These are phyloP conservation scores for Vanrija sp. DNA, from an alignment of 1,284 basidiomycete genomes.

Conservation along the genomic window DNA sequence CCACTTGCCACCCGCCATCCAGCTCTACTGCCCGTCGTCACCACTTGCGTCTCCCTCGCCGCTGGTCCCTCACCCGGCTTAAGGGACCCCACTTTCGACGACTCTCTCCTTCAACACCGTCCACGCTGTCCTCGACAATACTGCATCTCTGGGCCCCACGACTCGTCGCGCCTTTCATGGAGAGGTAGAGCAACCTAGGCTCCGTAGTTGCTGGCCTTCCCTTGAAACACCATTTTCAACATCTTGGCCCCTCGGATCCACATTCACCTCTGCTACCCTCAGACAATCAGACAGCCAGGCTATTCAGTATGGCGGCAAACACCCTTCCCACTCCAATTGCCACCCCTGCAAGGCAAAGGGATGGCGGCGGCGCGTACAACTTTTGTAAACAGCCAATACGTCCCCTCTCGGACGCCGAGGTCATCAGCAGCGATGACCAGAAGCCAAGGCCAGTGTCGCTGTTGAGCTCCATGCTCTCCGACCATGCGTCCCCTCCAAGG, in stretches of 20 bases:
- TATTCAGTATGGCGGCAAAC: background rate
- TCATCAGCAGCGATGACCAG: constrained; percentile 8
- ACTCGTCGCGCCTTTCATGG: no score
- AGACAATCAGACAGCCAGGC: background rate
- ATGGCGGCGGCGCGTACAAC: background rate
- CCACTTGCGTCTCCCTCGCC: background rate
- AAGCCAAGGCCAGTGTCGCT: constrained; percentile 24
- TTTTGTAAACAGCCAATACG: constrained; percentile 16
- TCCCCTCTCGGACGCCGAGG: constrained; percentile 10
- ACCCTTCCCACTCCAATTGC: background rate
- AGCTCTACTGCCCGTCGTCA: background rate
- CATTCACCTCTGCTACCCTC: background rate
- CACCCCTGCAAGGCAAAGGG: background rate
- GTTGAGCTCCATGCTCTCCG: constrained; percentile 27
- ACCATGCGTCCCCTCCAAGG: background rate
- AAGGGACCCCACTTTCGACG: no score
- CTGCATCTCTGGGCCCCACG: background rate
- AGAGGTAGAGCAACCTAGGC: no score
- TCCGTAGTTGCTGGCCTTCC: background rate
- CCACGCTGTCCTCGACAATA: no score
- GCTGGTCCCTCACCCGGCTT: no score
- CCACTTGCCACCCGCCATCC: no score
- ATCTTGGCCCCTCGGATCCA: background rate
- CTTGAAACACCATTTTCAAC: background rate
- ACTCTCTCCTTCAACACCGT: no score